Evolutionary conservation across 176 grass and related monocot genomes (phyloP).

Genomic region (Triticum timopheevii): DNA sequence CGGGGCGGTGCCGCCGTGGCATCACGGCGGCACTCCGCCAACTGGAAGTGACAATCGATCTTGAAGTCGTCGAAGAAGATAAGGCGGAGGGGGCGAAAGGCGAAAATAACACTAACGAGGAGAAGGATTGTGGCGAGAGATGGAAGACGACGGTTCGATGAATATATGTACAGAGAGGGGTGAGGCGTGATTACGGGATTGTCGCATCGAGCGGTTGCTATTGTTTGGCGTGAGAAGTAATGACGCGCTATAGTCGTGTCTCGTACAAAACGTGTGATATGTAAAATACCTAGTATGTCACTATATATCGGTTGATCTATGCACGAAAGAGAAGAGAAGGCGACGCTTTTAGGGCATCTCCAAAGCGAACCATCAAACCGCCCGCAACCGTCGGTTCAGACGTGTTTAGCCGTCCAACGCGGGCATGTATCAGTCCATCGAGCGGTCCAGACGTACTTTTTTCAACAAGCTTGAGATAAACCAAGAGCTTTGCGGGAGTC

Average conservation of each 20-base stretch:
- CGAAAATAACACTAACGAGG: neutral
- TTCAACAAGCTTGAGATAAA: too few relatives aligned
- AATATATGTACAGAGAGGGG: neutral
- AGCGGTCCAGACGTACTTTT: too few relatives aligned
- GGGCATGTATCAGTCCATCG: too few relatives aligned
- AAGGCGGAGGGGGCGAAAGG: neutral
- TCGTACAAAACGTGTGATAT: too few relatives aligned
- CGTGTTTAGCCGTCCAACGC: too few relatives aligned
- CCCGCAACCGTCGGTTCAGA: too few relatives aligned
- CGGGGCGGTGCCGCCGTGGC: too few relatives aligned
- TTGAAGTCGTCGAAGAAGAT: too few relatives aligned
- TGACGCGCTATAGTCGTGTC: rapidly evolving
- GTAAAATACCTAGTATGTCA: neutral
- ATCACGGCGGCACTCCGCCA: rapidly evolving
- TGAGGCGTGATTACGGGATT: neutral
- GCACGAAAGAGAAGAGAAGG: neutral
- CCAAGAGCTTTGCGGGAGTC: too few relatives aligned
- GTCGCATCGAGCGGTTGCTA: neutral
- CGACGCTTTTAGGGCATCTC: too few relatives aligned
- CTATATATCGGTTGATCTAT: rapidly evolving
- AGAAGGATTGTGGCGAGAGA: neutral
- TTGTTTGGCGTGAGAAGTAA: neutral
- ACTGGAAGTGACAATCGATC: rapidly evolving
- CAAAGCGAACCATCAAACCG: too few relatives aligned
- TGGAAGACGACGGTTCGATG: neutral